A percentile compares a stretch with the other conserved stretches of the same genome.
phyloP scores from a whole-genome alignment of 352 stramenopile genomes.

The Globisporangium parvum region DNA sequence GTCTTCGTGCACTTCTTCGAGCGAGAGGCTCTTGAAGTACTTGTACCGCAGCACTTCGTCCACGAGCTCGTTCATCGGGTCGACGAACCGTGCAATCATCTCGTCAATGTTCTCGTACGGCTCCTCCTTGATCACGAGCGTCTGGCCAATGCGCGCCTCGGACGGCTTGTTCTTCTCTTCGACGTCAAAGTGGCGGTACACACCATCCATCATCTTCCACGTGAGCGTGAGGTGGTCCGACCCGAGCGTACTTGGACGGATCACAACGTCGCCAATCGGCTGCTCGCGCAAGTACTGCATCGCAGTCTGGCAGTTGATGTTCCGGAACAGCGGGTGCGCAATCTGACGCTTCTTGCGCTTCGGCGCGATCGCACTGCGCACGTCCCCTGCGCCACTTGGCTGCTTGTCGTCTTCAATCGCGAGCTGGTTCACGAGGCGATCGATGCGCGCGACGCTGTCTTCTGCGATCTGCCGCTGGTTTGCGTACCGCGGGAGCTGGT shows the following conservation, averaged over 20 bases:
- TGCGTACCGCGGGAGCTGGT: constrained; percentile 48
- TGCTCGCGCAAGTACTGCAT: constrained; percentile 82
- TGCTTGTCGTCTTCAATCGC: constrained; percentile 70
- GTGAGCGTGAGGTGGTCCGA: constrained; percentile 83
- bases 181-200: constrained; percentile 87
- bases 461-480: constrained; percentile 46
- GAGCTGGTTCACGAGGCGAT: constrained; percentile 72
- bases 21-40: constrained; percentile 66
- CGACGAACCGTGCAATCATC: constrained; percentile 81
- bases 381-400: constrained; percentile 16
- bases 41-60: constrained; percentile 86
- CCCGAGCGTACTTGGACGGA: constrained; percentile 78
- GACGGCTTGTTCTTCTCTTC: constrained; percentile 85
- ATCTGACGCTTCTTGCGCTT: constrained; percentile 87
- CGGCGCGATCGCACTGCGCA: constrained; percentile 19
- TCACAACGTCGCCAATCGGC: constrained; percentile 74
- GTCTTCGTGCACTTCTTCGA: constrained; percentile 80
- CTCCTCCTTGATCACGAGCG: constrained; percentile 85
- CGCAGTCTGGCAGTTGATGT: constrained; percentile 78
- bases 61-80: constrained; percentile 86
- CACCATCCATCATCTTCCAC: constrained; percentile 85
- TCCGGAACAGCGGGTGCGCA: constrained; percentile 78
- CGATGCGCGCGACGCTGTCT: constrained; percentile 64
- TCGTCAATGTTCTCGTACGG: constrained; percentile 86
- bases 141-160: constrained; percentile 72